A percentile compares a stretch with the other conserved stretches of the same genome.
Conservation (phyloP, 1,284 basidiomycete genomes). For the Moesziomyces sp. region DNA sequence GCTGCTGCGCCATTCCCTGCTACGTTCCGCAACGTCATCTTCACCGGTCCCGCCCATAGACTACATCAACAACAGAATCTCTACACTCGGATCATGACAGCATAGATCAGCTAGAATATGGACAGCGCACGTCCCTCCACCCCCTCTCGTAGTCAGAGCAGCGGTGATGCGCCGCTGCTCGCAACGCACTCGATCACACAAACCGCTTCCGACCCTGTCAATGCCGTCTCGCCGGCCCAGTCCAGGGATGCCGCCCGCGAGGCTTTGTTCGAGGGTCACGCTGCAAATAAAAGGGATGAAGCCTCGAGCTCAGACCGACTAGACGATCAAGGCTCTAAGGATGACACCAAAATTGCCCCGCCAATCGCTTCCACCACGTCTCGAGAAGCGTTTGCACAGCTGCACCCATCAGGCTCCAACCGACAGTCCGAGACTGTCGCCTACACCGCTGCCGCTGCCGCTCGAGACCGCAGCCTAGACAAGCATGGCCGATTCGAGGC, state of each 20-base stretch:
- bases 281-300: too few species aligned
- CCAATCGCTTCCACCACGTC: constrained; percentile 9
- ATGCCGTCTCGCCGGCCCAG: background rate
- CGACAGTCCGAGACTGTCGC: constrained; percentile 12
- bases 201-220: constrained; percentile 30
- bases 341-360: background rate
- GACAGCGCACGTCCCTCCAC: constrained; percentile 2
- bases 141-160: background rate
- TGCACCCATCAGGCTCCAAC: constrained; percentile 10
- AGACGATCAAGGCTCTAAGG: background rate
- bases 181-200: constrained; percentile 24
- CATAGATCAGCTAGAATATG: constrained; percentile 4
- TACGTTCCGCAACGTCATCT: too few species aligned
- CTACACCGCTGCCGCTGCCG: constrained; percentile 30
- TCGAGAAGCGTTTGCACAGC: constrained; percentile 16
- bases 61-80: too few species aligned
- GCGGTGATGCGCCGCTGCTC: constrained; percentile 9
- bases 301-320: too few species aligned
- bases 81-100: background rate
- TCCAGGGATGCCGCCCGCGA: too few species aligned
- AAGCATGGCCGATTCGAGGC: constrained; percentile 14
- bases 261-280: too few species aligned
- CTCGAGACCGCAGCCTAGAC: constrained; percentile 15
- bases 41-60: too few species aligned
- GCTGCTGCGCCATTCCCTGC: too few species aligned